A percentile compares a stretch with the other conserved stretches of the same genome.
Evolutionary conservation across 768 basidiomycete genomes (phyloP).

Genomic region (Boletus rex-veris): DNA sequence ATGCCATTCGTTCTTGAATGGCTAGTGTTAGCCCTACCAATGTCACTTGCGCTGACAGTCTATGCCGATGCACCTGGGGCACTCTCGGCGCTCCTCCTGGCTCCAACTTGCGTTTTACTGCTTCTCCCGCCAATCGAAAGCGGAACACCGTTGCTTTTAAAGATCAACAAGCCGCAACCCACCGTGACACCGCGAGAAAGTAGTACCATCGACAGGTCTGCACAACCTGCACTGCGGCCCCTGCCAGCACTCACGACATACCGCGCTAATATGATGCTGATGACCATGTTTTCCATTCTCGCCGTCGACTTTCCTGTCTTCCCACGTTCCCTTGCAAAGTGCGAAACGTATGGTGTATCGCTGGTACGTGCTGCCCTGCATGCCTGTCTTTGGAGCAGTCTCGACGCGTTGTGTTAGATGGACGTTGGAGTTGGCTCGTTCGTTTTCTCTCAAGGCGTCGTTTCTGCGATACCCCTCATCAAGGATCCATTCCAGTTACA

Average conservation of each 20-base stretch:
- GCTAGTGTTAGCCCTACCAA: constrained; percentile 64
- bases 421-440: constrained; percentile 97
- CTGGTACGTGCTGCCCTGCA: constrained; percentile 51
- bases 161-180: constrained; percentile 7
- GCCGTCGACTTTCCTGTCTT: constrained; percentile 96
- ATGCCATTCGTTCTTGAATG: constrained; percentile 52
- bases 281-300: constrained; percentile 87
- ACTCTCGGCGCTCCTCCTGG: constrained; percentile 48
- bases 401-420: constrained; percentile 59
- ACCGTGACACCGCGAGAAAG: background rate
- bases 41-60: constrained; percentile 79
- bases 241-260: constrained; percentile 83
- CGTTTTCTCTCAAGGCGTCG: constrained; percentile 91
- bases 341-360: constrained; percentile 93
- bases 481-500: constrained; percentile 56
- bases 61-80: constrained; percentile 56
- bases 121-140: constrained; percentile 39
- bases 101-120: constrained; percentile 45
- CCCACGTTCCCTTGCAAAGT: constrained; percentile 84
- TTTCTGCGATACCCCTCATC: constrained; percentile 80
- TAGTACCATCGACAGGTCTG: background rate
- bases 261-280: constrained; percentile 91
- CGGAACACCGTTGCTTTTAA: constrained; percentile 54
- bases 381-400: background rate
- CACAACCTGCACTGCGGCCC: constrained; percentile 29